A percentile compares a stretch with the other conserved stretches of the same genome.
phyloP scores from a whole-genome alignment of 2,329 filamentous ascomycete species.

The Curvularia lunata region DNA sequence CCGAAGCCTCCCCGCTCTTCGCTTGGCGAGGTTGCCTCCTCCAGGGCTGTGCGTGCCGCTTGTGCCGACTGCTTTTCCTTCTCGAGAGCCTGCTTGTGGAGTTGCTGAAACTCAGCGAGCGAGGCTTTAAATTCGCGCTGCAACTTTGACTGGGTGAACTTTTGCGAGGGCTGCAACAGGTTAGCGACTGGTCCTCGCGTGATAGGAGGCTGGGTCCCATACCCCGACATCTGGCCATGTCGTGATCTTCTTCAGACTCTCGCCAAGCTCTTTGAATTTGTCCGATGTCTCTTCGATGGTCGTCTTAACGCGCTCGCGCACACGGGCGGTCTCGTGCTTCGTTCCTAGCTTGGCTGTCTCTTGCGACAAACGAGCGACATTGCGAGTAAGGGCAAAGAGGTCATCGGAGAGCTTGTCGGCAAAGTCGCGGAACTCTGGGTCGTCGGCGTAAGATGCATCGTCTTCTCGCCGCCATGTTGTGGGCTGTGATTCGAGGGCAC shows the following conservation, averaged over 20 bases:
- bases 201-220: conserved; percentile 58
- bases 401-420: conserved; percentile 85
- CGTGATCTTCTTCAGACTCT: conserved; percentile 91
- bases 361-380: conserved; percentile 82
- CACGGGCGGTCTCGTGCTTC: conserved; percentile 86
- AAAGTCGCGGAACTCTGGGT: conserved; percentile 87
- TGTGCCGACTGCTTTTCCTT: conserved; percentile 88
- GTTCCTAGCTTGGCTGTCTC: conserved; percentile 88
- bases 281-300: conserved; percentile 84
- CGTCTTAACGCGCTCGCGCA: conserved; percentile 88
- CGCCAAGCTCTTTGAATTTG: conserved; percentile 88
- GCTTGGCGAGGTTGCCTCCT: conserved; percentile 59
- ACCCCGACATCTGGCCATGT: conserved; percentile 72
- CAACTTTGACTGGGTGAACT: conserved; percentile 94
- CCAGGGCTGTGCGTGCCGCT: conserved; percentile 80
- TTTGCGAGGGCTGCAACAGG: conserved; percentile 77
- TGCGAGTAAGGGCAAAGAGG: conserved; percentile 86
- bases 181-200: conserved; percentile 19
- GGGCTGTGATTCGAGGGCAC: conserved; percentile 80
- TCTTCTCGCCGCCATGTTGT: conserved; percentile 70
- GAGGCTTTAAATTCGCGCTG: conserved; percentile 91
- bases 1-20: conserved; percentile 52
- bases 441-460: conserved; percentile 81
- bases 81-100: conserved; percentile 90
- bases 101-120: conserved; percentile 85